Evolutionary conservation across 805 yeast genomes (phyloP), one percentile per base, ranked within the genome.

Genomic region (Candida adriatica): DNA sequence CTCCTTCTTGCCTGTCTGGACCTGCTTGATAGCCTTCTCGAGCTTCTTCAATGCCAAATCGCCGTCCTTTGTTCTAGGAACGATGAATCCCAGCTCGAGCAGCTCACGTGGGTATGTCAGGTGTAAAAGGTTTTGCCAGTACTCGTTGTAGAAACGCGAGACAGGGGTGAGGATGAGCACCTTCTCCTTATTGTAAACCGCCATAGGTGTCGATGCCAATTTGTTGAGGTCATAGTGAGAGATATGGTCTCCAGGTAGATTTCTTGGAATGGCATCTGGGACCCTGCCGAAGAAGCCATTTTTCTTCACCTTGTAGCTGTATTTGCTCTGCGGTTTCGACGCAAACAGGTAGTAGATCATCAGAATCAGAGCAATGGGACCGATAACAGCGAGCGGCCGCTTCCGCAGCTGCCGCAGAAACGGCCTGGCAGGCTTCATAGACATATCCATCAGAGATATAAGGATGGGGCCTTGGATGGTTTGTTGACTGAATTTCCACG

Each of bases 91-190:
- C 31, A 92, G 66, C 47, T 88, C 94, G 30, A 90, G 69, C 40
- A 83, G 69, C 30, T 75, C 78, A 56, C 90, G 82, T 33, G 96
- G 96, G 56, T 92, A 92, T 14, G 76, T 63, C 46, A 92, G 61
- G 43, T 67, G 67, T 38, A 81, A 57, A 38, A 92, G 59, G 56
- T 92, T 92, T 23, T 72, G 73, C 97, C 97, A 92, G 62, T 87
- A 92, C 43, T 74, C 80, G 19, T 77, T 75, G 54, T 83, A 77
- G 54, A 92, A 92, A 43, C 77, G 73, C 26, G 94, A 80, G 74
- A 92, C 77, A 22, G 98, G 98, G 2, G 96, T 78, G 52, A 92
- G 68, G 35, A 92, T 75, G 53, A 92, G 66, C 14, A 92, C 84
- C 41, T 82, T 79, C 54, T 92, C 96, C 48, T 72, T 73, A 56